Conservation (phyloP, 2,329 filamentous ascomycete genomes). For the Stromatinia cepivora region DNA sequence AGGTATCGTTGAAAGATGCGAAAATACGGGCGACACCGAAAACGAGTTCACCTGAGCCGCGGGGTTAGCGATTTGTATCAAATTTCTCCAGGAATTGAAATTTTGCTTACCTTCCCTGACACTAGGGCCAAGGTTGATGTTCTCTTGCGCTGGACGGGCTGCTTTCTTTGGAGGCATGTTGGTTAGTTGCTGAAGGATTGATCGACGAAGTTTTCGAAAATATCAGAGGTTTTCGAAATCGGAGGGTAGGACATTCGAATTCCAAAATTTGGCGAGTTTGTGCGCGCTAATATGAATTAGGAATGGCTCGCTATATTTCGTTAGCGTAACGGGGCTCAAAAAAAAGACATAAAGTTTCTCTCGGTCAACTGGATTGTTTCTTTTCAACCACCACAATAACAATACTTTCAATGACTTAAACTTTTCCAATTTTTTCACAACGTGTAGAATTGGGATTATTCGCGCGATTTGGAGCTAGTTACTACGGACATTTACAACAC, state of each 20-base stretch:
- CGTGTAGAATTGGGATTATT: not conserved
- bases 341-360: constrained; percentile 23
- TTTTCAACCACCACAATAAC: constrained; percentile 19
- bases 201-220: constrained; percentile 23
- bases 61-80: constrained; percentile 11
- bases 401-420: not conserved
- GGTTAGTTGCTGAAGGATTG: constrained; percentile 49
- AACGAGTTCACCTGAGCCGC: constrained; percentile 64
- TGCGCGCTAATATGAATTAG: constrained; percentile 36
- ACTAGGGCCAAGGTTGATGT: constrained; percentile 96
- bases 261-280: constrained; percentile 26
- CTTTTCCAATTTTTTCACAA: not conserved
- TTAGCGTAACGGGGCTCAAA: constrained; percentile 22
- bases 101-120: constrained; percentile 79
- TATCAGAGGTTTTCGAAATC: constrained; percentile 19
- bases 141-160: constrained; percentile 83
- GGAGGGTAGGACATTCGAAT: constrained; percentile 5
- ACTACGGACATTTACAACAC: not conserved
- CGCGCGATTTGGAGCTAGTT: not conserved
- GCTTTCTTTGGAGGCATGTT: constrained; percentile 98
- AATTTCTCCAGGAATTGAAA: not conserved
- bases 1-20: constrained; percentile 69
- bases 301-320: constrained; percentile 15
- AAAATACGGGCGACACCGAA: constrained; percentile 80
- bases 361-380: constrained; percentile 5